These are phyloP conservation scores for Exophiala sideris DNA, from an alignment of 2,329 filamentous ascomycete species.

Conservation along the genomic window DNA sequence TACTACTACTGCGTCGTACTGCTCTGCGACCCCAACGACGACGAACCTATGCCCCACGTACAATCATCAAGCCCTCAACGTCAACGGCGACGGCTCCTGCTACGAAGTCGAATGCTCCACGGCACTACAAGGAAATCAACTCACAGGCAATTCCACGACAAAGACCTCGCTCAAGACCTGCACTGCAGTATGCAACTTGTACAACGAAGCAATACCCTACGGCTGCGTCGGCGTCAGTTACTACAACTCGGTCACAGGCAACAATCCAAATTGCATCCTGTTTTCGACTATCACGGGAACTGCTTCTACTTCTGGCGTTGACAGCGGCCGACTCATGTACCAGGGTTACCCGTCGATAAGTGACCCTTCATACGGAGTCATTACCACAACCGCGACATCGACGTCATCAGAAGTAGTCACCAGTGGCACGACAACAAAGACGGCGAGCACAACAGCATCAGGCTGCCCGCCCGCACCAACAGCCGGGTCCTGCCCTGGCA, in stretches of 20 bases:
- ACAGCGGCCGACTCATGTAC: slow-evolving; percentile 20
- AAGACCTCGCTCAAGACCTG: slow-evolving; percentile 16
- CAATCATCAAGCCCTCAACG: slow-evolving; percentile 21
- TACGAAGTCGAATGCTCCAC: slow-evolving; percentile 24
- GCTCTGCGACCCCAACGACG: slow-evolving; percentile 13
- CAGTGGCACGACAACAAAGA: background rate
- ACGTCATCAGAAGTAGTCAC: background rate
- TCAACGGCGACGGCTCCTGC: slow-evolving; percentile 20
- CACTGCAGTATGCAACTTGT: slow-evolving; percentile 17
- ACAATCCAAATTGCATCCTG: slow-evolving; percentile 17
- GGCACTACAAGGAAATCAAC: slow-evolving; percentile 8
- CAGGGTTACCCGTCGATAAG: slow-evolving; percentile 17
- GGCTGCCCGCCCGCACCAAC: slow-evolving; percentile 13
- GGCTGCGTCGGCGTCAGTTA: slow-evolving; percentile 23
- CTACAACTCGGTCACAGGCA: slow-evolving; percentile 4
- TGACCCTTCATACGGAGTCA: slow-evolving; percentile 8
- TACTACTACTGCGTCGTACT: slow-evolving; percentile 6
- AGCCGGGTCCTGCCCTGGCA: slow-evolving; percentile 8
- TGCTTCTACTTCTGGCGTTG: background rate
- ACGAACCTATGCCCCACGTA: slow-evolving; percentile 19
- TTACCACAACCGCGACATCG: slow-evolving; percentile 1
- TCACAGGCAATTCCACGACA: slow-evolving; percentile 15
- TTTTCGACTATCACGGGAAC: slow-evolving; percentile 14
- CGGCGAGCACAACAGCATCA: background rate
- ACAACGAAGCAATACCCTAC: slow-evolving; percentile 22